Conservation (phyloP, 116 monocot species). For the Phalaenopsis hybrid region DNA sequence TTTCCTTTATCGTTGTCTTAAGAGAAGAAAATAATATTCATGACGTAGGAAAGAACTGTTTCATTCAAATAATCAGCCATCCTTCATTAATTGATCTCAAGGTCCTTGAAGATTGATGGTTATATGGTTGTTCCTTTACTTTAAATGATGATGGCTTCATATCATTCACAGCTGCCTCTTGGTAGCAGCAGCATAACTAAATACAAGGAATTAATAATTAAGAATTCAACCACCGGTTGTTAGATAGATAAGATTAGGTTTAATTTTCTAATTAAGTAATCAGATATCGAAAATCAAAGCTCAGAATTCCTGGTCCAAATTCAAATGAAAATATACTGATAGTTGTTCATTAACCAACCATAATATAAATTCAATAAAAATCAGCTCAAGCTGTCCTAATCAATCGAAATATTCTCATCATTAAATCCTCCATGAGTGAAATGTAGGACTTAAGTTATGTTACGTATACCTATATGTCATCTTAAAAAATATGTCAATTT, state of each 20-base stretch:
- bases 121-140: background rate
- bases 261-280: slow-evolving; percentile 2
- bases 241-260: slow-evolving; percentile 5
- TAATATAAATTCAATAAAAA: background rate
- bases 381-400: too few relatives aligned
- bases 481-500: too few relatives aligned
- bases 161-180: background rate
- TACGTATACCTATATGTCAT: too few relatives aligned
- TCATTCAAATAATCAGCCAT: too few relatives aligned
- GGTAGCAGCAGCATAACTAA: background rate
- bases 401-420: too few relatives aligned
- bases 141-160: too few relatives aligned
- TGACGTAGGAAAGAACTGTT: too few relatives aligned
- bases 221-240: background rate
- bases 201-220: slow-evolving; percentile 5
- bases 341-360: background rate
- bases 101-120: background rate
- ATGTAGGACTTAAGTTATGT: too few relatives aligned
- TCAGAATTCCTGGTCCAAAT: background rate
- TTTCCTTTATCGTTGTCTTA: too few relatives aligned
- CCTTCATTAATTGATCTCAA: background rate
- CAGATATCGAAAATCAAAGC: background rate
- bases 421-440: too few relatives aligned
- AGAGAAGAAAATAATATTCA: too few relatives aligned
- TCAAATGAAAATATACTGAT: background rate